Evolutionary conservation across 2,329 filamentous ascomycete species (phyloP).

Genomic region (Lasiodiplodia sp.): DNA sequence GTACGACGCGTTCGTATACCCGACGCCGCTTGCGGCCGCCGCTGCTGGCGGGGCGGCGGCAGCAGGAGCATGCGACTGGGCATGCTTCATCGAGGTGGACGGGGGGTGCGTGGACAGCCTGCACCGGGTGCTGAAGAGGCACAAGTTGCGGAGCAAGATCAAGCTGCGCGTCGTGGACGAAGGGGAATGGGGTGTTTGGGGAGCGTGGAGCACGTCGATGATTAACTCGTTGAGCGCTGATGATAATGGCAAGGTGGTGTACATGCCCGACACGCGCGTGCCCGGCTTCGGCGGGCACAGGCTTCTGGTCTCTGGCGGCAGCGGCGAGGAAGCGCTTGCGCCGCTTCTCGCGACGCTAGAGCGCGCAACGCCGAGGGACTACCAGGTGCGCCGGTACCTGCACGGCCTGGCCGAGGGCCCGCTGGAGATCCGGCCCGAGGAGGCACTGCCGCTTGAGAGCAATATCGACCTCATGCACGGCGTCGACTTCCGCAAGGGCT

Average conservation of each 20-base stretch:
- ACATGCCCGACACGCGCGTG: not conserved
- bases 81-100: constrained; percentile 86
- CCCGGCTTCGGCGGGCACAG: constrained; percentile 37
- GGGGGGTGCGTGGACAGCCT: constrained; percentile 68
- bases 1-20: constrained; percentile 89
- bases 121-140: constrained; percentile 75
- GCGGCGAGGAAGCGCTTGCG: constrained; percentile 3
- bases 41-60: not conserved
- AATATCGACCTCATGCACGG: constrained; percentile 87
- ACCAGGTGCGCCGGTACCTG: constrained; percentile 64
- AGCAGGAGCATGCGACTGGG: constrained; percentile 42
- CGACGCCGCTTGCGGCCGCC: constrained; percentile 34
- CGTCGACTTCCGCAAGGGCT: constrained; percentile 94
- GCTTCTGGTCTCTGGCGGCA: constrained; percentile 3
- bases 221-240: not conserved
- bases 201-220: constrained; percentile 60
- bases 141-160: constrained; percentile 85
- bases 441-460: constrained; percentile 82
- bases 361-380: not conserved
- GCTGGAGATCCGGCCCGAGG: constrained; percentile 73
- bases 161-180: constrained; percentile 64
- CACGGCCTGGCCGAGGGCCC: constrained; percentile 87
- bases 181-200: constrained; percentile 74
- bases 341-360: not conserved
- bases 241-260: not conserved